Evolutionary conservation across 257 asterid species (phyloP).

Genomic region (Solanum okadae): DNA sequence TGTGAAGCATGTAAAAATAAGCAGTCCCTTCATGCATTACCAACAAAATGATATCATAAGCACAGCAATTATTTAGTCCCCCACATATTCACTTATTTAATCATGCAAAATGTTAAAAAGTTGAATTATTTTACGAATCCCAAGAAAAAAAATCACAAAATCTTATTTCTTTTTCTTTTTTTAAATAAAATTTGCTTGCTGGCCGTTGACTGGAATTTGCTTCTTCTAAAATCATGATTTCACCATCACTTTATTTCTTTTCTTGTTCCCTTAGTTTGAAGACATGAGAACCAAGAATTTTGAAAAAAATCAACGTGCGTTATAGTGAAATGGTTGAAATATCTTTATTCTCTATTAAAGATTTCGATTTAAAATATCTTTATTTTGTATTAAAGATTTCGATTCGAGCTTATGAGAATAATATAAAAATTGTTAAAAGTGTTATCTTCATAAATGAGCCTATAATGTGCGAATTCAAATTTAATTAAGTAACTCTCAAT

Average conservation of each 20-base stretch:
- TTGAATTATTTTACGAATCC: slow-evolving; percentile 32
- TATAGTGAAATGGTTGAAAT: background rate
- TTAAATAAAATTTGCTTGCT: slow-evolving; percentile 19
- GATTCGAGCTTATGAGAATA: background rate
- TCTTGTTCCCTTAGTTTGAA: background rate
- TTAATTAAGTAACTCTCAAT: background rate
- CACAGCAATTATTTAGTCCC: slow-evolving; percentile 65
- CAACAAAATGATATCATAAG: slow-evolving; percentile 37
- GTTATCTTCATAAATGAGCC: too few relatives aligned
- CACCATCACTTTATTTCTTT: slow-evolving; percentile 18
- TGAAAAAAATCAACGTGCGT: accelerated
- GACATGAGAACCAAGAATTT: background rate
- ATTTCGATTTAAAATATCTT: background rate
- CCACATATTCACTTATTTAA: slow-evolving; percentile 23
- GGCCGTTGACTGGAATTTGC: slow-evolving; percentile 43
- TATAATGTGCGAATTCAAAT: background rate
- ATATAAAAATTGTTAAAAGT: background rate
- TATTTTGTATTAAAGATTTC: accelerated
- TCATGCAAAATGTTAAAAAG: background rate
- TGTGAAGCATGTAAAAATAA: slow-evolving; percentile 11
- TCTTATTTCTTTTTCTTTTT: background rate
- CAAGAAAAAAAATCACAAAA: slow-evolving; percentile 19
- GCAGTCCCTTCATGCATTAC: slow-evolving; percentile 4
- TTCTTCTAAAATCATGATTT: slow-evolving; percentile 22
- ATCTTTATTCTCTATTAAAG: background rate